Percentiles rank a stretch among this genome's conserved stretches.
Conservation (phyloP, 2,329 filamentous ascomycete species). For the Aspergillus melleus region DNA sequence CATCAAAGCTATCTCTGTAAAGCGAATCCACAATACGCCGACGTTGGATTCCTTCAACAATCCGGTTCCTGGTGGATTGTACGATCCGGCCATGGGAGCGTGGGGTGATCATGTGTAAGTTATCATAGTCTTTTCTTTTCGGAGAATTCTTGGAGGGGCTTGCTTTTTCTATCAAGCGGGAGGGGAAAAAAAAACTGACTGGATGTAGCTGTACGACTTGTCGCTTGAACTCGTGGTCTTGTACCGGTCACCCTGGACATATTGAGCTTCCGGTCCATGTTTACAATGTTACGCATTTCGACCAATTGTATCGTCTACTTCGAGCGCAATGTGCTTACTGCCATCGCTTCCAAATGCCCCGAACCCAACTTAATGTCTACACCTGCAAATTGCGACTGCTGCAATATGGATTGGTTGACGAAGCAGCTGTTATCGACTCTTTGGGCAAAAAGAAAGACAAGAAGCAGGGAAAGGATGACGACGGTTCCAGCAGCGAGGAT, state of each 20-base stretch:
- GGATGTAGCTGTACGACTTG: slow-evolving; percentile 80
- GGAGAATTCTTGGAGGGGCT: not conserved
- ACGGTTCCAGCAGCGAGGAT: slow-evolving; percentile 66
- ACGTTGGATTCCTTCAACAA: slow-evolving; percentile 94
- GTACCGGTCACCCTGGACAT: slow-evolving; percentile 91
- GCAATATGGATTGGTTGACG: slow-evolving; percentile 76
- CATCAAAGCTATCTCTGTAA: slow-evolving; percentile 86
- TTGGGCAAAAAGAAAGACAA: slow-evolving; percentile 46
- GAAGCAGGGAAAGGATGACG: slow-evolving; percentile 48
- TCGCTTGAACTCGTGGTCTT: slow-evolving; percentile 75
- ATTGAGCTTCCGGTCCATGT: slow-evolving; percentile 91
- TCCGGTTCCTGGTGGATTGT: slow-evolving; percentile 84
- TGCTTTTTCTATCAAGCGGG: slow-evolving; percentile 5
- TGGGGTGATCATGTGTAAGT: slow-evolving; percentile 81
- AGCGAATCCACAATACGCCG: slow-evolving; percentile 86
- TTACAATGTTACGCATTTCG: slow-evolving; percentile 96
- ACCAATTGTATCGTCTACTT: slow-evolving; percentile 81
- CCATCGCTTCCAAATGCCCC: slow-evolving; percentile 77
- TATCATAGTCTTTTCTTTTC: slow-evolving; percentile 1
- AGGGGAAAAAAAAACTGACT: slow-evolving; percentile 15
- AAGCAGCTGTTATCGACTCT: slow-evolving; percentile 61
- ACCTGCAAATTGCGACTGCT: slow-evolving; percentile 82
- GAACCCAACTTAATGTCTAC: slow-evolving; percentile 74
- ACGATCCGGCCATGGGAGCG: slow-evolving; percentile 87
- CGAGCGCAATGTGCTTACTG: slow-evolving; percentile 90